A percentile compares a stretch with the other conserved stretches of the same genome.
These are phyloP conservation scores for Aristolochia contorta DNA, from an alignment of 164 flowering plant genomes.

Conservation along the genomic window DNA sequence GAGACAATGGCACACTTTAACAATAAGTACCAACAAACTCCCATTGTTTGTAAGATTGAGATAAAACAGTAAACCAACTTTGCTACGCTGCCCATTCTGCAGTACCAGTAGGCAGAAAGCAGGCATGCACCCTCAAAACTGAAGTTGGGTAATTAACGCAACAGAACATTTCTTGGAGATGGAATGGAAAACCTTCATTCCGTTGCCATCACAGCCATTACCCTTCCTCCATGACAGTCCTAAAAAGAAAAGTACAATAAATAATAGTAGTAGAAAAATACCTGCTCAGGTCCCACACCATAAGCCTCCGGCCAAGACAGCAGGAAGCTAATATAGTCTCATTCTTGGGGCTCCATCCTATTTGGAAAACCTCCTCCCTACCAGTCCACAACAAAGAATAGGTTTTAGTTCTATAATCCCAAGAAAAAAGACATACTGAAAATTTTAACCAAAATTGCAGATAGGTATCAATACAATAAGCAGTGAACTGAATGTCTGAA, in stretches of 20 bases:
- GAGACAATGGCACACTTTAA: no score
- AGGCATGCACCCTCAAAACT: no score
- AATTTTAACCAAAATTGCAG: background rate
- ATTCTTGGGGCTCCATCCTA: constrained; percentile 93
- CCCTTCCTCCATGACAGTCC: background rate
- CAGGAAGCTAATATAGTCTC: constrained; percentile 96
- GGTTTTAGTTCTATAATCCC: background rate
- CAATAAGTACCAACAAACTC: no score
- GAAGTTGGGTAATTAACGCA: no score
- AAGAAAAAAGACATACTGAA: background rate
- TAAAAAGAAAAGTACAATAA: background rate
- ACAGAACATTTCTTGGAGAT: background rate
- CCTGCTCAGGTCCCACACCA: constrained; percentile 99
- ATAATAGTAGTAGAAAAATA: constrained; percentile 14
- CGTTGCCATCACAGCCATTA: background rate
- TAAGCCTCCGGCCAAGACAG: constrained; percentile 89
- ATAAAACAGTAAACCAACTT: no score
- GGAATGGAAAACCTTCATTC: background rate
- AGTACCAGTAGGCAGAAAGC: no score
- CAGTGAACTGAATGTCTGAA: no score
- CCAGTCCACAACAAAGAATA: background rate
- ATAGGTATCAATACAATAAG: no score
- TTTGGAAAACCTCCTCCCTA: constrained; percentile 96
- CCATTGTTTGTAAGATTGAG: no score
- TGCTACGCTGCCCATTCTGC: no score